Evolutionary conservation across 805 yeast species (phyloP), one percentile per base, ranked within the genome.

Genomic region (Isabelozyma pseudorhagii): DNA sequence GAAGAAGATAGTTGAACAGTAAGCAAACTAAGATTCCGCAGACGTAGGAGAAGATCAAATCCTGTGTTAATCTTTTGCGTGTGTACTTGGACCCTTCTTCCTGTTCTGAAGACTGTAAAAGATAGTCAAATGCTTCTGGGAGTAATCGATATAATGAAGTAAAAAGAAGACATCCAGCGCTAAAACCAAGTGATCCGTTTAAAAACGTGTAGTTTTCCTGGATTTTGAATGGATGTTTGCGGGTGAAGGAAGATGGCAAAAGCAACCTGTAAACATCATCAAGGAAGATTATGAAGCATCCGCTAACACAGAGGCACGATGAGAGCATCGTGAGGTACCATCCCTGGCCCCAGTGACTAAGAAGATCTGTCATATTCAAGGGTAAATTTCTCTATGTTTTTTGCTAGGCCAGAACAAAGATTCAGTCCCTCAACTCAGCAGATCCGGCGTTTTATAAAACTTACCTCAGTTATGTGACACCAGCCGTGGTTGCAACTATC

Each of bases 81-180:
- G n/a, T 31, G n/a, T 31, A 4, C 3, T 13, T 9, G 36, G 36
- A 13, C 7, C 10, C 36, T 4, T 42, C 53, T 9, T 44, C 40
- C 18, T 45, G 29, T 8, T 15, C 42, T n/a, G 49, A 34, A 3
- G 21, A 11, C 10, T 31, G 25, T 6, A 14, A 29, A 36, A 85
- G 69, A 57, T 85, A 83, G 1, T 62, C 59, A 39, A 67, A 57
- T 0, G 89, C 79, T 52, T 82, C 84, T 0, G 97, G 97, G n/a
- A 92, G 68, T 46, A 93, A 72, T 52, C 84, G 80, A 69, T 82
- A 87, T 45, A 93, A 68, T 0, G 97, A 81, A 0, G 97, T 90
- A 59, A 91, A 82, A 1, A 85, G 50, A 64, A 93, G 76, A 25
- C 96, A 89, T 0, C 99, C 98, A 0, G 93, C 75, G 54, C 92